Conservation (phyloP, 2,329 filamentous ascomycete species). For the Ceratocystis ficicola region DNA sequence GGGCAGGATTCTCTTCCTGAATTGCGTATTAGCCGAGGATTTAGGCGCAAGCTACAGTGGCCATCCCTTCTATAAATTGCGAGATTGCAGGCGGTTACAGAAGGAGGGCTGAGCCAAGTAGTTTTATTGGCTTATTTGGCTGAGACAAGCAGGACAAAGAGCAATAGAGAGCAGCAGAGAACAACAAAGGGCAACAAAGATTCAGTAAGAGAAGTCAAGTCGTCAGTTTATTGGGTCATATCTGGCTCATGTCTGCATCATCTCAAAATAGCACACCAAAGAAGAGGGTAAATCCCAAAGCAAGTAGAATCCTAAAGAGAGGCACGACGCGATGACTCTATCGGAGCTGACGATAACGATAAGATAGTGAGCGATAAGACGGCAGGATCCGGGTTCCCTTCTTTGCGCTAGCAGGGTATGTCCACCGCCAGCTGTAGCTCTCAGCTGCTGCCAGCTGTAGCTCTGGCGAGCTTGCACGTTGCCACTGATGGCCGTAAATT, state of each 20-base stretch:
- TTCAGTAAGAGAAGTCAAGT: not conserved
- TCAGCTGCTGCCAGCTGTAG: not conserved
- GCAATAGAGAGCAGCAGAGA: not conserved
- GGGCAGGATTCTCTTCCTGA: not conserved
- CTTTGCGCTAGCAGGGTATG: not conserved
- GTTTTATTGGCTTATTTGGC: too few relatives aligned
- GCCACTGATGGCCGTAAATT: not conserved
- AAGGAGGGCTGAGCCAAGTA: not conserved
- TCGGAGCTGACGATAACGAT: not conserved
- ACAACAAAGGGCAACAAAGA: not conserved
- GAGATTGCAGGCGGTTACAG: not conserved
- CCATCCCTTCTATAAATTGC: not conserved
- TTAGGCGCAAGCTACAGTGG: constrained; percentile 5
- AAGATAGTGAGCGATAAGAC: not conserved
- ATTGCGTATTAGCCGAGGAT: not conserved
- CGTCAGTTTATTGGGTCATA: not conserved
- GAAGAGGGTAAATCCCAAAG: not conserved
- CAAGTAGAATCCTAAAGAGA: too few relatives aligned
- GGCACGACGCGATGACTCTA: too few relatives aligned
- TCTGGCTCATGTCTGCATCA: not conserved
- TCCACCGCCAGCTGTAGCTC: not conserved
- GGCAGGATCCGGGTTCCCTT: not conserved
- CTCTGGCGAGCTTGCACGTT: not conserved
- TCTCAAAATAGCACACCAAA: constrained; percentile 3
- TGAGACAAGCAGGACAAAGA: not conserved